Evolutionary conservation across 225 moss, liverwort and hornwort genomes (phyloP).

Genomic region (Rhytidiadelphus loreus): DNA sequence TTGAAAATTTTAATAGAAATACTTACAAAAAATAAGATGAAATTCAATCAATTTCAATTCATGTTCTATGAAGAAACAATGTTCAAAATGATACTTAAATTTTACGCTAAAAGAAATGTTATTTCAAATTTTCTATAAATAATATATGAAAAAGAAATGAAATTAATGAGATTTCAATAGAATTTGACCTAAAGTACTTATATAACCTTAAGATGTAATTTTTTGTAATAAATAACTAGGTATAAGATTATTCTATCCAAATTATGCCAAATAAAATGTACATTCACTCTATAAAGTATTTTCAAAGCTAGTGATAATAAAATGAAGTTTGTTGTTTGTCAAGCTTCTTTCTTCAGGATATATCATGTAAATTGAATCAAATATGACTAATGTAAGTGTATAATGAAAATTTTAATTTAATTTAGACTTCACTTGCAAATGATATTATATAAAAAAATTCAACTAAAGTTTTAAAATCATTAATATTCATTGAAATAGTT

Average conservation of each 20-base stretch:
- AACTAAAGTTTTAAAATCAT: not conserved
- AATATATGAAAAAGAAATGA: not conserved
- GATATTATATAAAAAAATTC: not conserved
- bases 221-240: not conserved
- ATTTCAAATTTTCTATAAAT: not conserved
- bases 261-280: not conserved
- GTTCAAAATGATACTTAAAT: too few species aligned
- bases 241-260: not conserved
- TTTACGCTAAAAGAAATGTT: too few species aligned
- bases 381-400: not conserved
- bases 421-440: not conserved
- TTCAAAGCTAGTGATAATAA: too few species aligned
- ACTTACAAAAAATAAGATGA: too few species aligned
- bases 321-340: not conserved
- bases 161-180: not conserved
- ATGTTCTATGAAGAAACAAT: too few species aligned
- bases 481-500: not conserved
- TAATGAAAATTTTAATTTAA: not conserved
- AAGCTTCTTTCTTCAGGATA: not conserved
- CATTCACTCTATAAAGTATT: not conserved
- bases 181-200: not conserved
- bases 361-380: not conserved
- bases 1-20: too few species aligned
- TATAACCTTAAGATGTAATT: not conserved
- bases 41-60: not conserved